Base-by-base conservation (phyloP, 1,284 basidiomycete species). In the Ceratobasidium sp. region DNA sequence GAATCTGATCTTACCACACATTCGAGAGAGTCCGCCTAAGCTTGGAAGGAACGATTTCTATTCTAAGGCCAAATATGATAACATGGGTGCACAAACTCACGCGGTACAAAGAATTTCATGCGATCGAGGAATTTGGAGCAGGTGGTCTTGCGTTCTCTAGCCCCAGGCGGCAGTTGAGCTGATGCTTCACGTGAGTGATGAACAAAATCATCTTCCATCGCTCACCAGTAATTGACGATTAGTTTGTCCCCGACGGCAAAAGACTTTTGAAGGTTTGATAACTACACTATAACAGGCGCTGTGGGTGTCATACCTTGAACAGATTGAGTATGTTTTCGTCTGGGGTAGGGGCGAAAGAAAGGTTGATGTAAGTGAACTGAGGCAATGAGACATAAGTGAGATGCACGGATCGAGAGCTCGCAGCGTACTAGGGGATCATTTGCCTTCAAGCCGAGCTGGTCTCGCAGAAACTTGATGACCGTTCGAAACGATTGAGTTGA, bases 151-250 rank as follows among this genome's bases (percentile, higher is more conserved):
- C n/a, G n/a, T n/a, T n/a, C n/a, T n/a, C n/a, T n/a, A 57, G 53
- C 53, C 53, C 53, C 53, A 57, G n/a, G 53, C 34, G 34, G 53
- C 30, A 16, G 53, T 57, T 16, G 53, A 57, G 28, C 53, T 57
- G 4, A 5, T 18, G 18, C 3, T 18, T 16, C 12, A 21, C 18
- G 5, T 5, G 28, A 14, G 21, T 6, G n/a, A n/a, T 34, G 26
- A 6, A 18, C 14, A 36, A 30, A 5, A 57, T 36, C 36, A 16
- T 9, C 28, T n/a, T n/a, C 32, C 21, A 30, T 5, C 48, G 21
- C 53, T 16, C n/a, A 57, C 53, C 53, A 34, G 26, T 57, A 57
- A 34, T 57, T 57, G 14, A 57, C 53, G 26, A 57, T 36, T 3
- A 57, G 53, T 26, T 36, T 57, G 2, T n/a, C 53, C 32, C 26